Base-by-base conservation (phyloP, 2,329 filamentous ascomycete genomes). In the Talaromyces funiculosus region DNA sequence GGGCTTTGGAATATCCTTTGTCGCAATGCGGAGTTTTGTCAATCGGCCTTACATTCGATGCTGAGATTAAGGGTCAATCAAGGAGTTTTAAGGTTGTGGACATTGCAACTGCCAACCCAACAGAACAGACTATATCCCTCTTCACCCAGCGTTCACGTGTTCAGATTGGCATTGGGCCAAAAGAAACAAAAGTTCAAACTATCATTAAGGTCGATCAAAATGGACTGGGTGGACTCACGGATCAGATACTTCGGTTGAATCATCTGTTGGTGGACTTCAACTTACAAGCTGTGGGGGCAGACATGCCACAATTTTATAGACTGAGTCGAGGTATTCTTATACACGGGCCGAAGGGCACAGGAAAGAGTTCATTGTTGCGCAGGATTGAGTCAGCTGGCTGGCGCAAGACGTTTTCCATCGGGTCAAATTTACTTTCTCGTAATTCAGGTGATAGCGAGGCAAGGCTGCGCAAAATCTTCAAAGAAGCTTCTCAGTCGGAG, bases 271-370 rank as follows among this genome's bases (percentile, higher is more conserved):
- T 73, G 24, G 78, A 80, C 61, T 88, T 88, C 66, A 80, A 79
- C 49, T 54, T 65, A 24, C 64, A 67, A 38, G 61, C 64, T 16
- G 69, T 66, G 33, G 67, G 63, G 37, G 64, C 71, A 38, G 65
- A 63, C n/a, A 74, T 76, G 77, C 78, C 69, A 59, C 68, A 65
- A 45, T 81, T 72, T 59, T 77, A 73, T 65, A 71, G 67, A 67
- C 72, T 69, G 67, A 75, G 66, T 77, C 82, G 83, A 57, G 86
- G 85, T 0, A 82, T 94, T 37, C 81, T 94, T 24, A 79, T 97
- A 4, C 87, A 95, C 71, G 93, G 93, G 14, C 87, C 90, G 18
- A 84, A 85, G 63, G 92, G 93, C 10, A 95, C 90, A 0, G 93
- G 93, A 24, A 97, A 97, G 76, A 88, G 86, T 0, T 81, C 89